Evolutionary conservation across 2,329 filamentous ascomycete genomes (phyloP).

Genomic region (Karstenula rhodostoma): DNA sequence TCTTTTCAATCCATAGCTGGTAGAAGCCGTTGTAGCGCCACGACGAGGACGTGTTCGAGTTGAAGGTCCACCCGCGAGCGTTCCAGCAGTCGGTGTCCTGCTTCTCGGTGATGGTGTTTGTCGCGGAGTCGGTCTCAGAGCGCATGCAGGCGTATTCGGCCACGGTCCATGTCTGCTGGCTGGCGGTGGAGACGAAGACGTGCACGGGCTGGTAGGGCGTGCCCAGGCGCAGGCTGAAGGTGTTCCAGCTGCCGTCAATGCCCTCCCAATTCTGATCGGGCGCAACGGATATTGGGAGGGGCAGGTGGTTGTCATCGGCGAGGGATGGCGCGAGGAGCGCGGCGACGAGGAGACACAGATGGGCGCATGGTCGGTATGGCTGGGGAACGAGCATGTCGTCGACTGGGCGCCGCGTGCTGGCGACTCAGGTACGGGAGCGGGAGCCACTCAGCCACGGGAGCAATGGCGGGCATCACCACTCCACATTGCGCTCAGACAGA

Average conservation of each 20-base stretch:
- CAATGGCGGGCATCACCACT: slow-evolving; percentile 36
- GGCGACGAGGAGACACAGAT: slow-evolving; percentile 16
- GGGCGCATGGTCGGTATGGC: slow-evolving; percentile 15
- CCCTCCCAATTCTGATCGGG: slow-evolving; percentile 50
- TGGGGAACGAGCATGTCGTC: slow-evolving; percentile 29
- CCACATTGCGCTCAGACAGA: slow-evolving; percentile 28
- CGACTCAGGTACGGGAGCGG: slow-evolving; percentile 20
- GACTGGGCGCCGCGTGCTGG: slow-evolving; percentile 30
- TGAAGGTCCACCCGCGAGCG: slow-evolving; percentile 67
- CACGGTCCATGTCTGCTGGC: slow-evolving; percentile 76
- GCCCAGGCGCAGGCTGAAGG: slow-evolving; percentile 68
- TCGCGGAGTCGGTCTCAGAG: slow-evolving; percentile 57
- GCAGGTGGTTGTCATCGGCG: slow-evolving; percentile 33
- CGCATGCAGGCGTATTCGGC: slow-evolving; percentile 41
- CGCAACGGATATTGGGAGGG: slow-evolving; percentile 42
- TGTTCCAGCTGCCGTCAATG: slow-evolving; percentile 67
- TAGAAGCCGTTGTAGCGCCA: slow-evolving; percentile 69
- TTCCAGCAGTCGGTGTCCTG: slow-evolving; percentile 56
- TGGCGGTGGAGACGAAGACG: slow-evolving; percentile 70
- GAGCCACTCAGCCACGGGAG: slow-evolving; percentile 33
- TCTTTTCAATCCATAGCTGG: slow-evolving; percentile 64
- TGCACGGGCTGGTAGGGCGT: slow-evolving; percentile 62
- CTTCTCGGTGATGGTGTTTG: slow-evolving; percentile 34
- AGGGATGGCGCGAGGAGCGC: slow-evolving; percentile 27
- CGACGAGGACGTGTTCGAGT: slow-evolving; percentile 61